Conservation (phyloP, 2,329 filamentous ascomycete species). For the Lecanoromycetidae sp. region DNA sequence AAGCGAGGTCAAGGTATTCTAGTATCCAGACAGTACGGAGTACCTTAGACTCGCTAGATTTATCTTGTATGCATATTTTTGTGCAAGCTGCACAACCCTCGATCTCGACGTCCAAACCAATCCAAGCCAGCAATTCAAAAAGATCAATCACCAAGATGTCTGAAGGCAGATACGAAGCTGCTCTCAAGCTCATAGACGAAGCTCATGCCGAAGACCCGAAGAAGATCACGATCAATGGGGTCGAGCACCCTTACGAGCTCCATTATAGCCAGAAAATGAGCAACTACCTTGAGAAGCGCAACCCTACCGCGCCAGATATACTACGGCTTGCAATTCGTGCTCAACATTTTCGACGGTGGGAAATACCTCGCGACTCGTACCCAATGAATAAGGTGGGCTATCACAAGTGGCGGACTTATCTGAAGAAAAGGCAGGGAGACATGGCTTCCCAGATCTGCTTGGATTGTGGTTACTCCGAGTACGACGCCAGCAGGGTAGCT, state of each 20-base stretch:
- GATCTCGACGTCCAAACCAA: neutral
- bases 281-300: conserved; percentile 51
- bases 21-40: no score
- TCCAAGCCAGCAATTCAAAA: neutral
- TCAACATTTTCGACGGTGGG: conserved; percentile 78
- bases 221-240: conserved; percentile 35
- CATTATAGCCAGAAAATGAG: conserved; percentile 75
- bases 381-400: conserved; percentile 67
- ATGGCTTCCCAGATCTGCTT: conserved; percentile 44
- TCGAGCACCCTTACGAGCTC: conserved; percentile 51
- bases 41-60: neutral
- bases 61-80: no score
- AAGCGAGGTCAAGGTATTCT: no score
- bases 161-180: conserved; percentile 23
- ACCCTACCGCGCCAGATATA: conserved; percentile 50
- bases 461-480: conserved; percentile 37
- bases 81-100: neutral
- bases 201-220: conserved; percentile 59
- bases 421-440: conserved; percentile 60
- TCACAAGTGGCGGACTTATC: conserved; percentile 62
- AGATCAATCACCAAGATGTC: no score
- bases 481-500: conserved; percentile 51
- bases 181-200: conserved; percentile 58
- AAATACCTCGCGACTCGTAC: conserved; percentile 61
- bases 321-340: conserved; percentile 68